Evolutionary conservation across 208 protist species (phyloP).

Genomic region (Wallacemonas sp.): DNA sequence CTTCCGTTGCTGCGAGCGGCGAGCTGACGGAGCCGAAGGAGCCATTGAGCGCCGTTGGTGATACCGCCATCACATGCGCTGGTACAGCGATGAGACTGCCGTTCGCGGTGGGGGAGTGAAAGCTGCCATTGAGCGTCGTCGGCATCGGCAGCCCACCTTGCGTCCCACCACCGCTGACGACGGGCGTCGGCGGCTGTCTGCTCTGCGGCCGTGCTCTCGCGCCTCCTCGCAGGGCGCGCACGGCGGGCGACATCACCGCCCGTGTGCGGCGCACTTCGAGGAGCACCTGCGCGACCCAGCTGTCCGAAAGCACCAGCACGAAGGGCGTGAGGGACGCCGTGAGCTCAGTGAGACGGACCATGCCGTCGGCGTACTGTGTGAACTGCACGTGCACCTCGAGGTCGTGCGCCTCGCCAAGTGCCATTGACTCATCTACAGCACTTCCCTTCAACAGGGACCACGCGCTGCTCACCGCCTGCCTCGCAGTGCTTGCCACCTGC

Average conservation of each 20-base stretch:
- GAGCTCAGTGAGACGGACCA: constrained; percentile 57
- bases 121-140: neutral
- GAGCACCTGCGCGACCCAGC: constrained; percentile 43
- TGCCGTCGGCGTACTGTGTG: constrained; percentile 60
- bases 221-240: neutral
- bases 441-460: constrained; percentile 4
- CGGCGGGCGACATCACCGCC: constrained; percentile 10
- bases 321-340: constrained; percentile 46
- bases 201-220: neutral
- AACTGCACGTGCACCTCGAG: constrained; percentile 28
- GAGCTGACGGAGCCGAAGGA: neutral
- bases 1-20: neutral
- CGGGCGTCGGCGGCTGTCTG: too few relatives aligned
- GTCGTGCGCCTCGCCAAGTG: constrained; percentile 14
- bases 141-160: too few relatives aligned
- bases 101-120: neutral
- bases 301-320: constrained; percentile 52
- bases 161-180: too few relatives aligned
- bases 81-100: neutral
- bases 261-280: constrained; percentile 37
- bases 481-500: neutral
- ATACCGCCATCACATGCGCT: neutral
- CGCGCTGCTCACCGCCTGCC: constrained; percentile 1
- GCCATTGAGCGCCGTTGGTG: neutral
- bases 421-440: constrained; percentile 1